phyloP scores from a whole-genome alignment of 1,284 basidiomycete species.

The Cryptococcus sp. region DNA sequence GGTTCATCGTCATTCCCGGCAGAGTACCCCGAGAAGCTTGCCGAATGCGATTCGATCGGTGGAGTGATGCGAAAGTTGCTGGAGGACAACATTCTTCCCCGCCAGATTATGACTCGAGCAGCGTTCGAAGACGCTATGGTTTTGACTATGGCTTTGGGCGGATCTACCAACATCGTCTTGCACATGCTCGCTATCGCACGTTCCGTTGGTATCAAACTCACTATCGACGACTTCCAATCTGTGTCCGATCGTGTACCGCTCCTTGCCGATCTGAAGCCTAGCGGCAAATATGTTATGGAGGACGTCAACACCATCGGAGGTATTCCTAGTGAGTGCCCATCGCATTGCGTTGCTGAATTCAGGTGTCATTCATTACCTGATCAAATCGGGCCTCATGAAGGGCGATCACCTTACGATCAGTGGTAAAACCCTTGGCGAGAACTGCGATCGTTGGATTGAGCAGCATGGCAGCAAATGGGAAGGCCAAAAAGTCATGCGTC shows the following conservation, averaged over 20 bases:
- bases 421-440: conserved; percentile 89
- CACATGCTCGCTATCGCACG: conserved; percentile 93
- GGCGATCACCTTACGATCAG: conserved; percentile 90
- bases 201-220: conserved; percentile 81
- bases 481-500: conserved; percentile 78
- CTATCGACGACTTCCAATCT: conserved; percentile 90
- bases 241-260: conserved; percentile 89
- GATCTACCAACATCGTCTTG: conserved; percentile 89
- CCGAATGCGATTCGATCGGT: conserved; percentile 81
- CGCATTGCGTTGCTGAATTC: conserved; percentile 4
- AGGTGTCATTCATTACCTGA: conserved; percentile 68
- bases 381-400: conserved; percentile 84
- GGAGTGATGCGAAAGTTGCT: conserved; percentile 79
- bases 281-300: conserved; percentile 95
- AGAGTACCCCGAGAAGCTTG: conserved; percentile 72
- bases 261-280: conserved; percentile 91
- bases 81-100: conserved; percentile 86
- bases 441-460: conserved; percentile 70
- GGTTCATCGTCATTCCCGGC: conserved; percentile 96
- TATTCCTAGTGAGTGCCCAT: conserved; percentile 66
- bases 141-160: conserved; percentile 89
- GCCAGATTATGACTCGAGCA: conserved; percentile 92
- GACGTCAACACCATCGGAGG: conserved; percentile 91
- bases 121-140: conserved; percentile 98
- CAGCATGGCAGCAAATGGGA: conserved; percentile 72